Evolutionary conservation across 2,329 filamentous ascomycete genomes (phyloP).

Genomic region (Ascochyta pisi): DNA sequence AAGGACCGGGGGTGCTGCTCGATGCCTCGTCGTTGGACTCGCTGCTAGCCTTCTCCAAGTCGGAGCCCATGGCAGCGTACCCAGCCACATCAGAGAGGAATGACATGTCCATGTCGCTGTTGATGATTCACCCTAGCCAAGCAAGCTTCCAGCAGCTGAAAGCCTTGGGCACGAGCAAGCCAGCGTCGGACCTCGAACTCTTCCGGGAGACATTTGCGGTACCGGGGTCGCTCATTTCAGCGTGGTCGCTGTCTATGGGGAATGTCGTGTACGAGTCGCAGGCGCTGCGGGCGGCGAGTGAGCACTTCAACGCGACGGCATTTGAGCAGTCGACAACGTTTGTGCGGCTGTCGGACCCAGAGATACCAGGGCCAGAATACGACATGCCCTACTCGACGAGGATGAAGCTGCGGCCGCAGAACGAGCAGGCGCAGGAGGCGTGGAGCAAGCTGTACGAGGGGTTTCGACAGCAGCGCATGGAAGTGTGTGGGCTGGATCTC

Average conservation of each 20-base stretch:
- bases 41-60: conserved; percentile 50
- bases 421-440: conserved; percentile 54
- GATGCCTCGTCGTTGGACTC: conserved; percentile 57
- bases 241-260: conserved; percentile 48
- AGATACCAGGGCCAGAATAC: conserved; percentile 59
- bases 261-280: conserved; percentile 49
- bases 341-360: conserved; percentile 56
- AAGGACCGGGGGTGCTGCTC: conserved; percentile 54
- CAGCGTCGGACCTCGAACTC: conserved; percentile 42
- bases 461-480: conserved; percentile 59
- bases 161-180: conserved; percentile 31
- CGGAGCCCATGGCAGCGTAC: conserved; percentile 45
- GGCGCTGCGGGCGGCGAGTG: conserved; percentile 35
- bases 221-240: conserved; percentile 46
- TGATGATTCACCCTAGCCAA: conserved; percentile 47
- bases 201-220: conserved; percentile 42
- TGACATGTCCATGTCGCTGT: conserved; percentile 47
- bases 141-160: conserved; percentile 42
- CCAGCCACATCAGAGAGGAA: conserved; percentile 41
- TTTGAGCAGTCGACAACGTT: conserved; percentile 55
- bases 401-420: conserved; percentile 52
- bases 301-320: conserved; percentile 54
- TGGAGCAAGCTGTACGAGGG: conserved; percentile 59
- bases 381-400: conserved; percentile 55
- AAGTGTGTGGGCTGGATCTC: conserved; percentile 61